Evolutionary conservation across 495 filamentous ascomycete genomes (phyloP).

Genomic region (Hypoxylon fuscum): DNA sequence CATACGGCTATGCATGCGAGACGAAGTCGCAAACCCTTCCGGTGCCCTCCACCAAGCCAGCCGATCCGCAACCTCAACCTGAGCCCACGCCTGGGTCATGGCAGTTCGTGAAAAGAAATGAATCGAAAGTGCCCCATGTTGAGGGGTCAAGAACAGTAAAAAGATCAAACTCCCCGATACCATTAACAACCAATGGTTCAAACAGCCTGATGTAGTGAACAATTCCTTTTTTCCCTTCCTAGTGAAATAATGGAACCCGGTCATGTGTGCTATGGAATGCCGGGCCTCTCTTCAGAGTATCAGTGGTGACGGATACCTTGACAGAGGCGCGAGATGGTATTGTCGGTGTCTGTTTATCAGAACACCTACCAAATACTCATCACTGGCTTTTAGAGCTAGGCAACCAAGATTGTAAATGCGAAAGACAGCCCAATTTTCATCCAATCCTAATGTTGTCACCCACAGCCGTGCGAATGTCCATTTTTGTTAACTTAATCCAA

Average conservation of each 20-base stretch:
- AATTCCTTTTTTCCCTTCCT: conserved; percentile 16
- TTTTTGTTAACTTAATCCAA: conserved; percentile 27
- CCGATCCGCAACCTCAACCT: conserved; percentile 35
- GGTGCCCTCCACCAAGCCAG: conserved; percentile 6
- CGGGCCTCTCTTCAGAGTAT: neutral
- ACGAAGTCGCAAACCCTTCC: conserved; percentile 16
- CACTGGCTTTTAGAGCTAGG: neutral
- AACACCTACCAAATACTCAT: neutral
- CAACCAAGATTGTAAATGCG: conserved; percentile 14
- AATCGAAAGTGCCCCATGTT: conserved; percentile 30
- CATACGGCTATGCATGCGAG: conserved; percentile 22
- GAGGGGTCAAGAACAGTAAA: conserved; percentile 40
- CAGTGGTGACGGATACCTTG: neutral
- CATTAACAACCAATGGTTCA: conserved; percentile 20
- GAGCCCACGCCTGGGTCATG: conserved; percentile 40
- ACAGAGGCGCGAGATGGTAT: neutral
- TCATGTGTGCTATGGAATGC: neutral
- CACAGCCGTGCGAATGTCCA: conserved; percentile 9
- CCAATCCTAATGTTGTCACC: conserved; percentile 20
- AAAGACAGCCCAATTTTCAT: conserved; percentile 32
- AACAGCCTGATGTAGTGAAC: conserved; percentile 24
- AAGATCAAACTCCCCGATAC: conserved; percentile 23
- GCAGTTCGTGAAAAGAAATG: conserved; percentile 43
- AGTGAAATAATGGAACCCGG: conserved; percentile 7
- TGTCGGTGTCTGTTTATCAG: neutral